A percentile compares a stretch with the other conserved stretches of the same genome.
These are phyloP conservation scores for Pestalotiopsis sp. DNA, from an alignment of 2,329 filamentous ascomycete genomes.

Conservation along the genomic window DNA sequence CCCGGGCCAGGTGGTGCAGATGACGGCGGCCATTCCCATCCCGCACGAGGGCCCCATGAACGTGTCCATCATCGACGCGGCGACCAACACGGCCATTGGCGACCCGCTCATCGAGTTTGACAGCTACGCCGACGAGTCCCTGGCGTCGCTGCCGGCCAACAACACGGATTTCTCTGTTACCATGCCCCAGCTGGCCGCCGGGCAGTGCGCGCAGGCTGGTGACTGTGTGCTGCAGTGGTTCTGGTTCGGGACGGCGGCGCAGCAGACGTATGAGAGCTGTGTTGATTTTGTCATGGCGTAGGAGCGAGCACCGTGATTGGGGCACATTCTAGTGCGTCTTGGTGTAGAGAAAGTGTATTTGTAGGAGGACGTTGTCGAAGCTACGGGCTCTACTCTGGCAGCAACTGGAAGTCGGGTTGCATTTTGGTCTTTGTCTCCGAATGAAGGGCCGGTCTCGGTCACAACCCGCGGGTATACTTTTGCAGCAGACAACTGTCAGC, in stretches of 20 bases:
- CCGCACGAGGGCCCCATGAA: constrained; percentile 52
- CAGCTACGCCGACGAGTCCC: constrained; percentile 52
- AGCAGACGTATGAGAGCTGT: constrained; percentile 43
- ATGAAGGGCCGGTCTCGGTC: no score
- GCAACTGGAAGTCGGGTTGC: no score
- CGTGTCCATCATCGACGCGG: constrained; percentile 59
- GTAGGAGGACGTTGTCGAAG: no score
- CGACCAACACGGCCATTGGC: constrained; percentile 54
- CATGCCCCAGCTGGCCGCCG: constrained; percentile 32
- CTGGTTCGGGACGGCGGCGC: constrained; percentile 38
- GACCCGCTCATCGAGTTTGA: constrained; percentile 55
- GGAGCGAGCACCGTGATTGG: not conserved
- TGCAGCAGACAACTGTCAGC: no score
- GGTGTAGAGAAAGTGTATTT: no score
- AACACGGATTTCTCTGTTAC: constrained; percentile 48
- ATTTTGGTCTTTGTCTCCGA: no score
- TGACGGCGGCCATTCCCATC: constrained; percentile 43
- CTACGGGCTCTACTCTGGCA: no score
- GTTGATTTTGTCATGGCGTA: constrained; percentile 35
- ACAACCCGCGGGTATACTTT: no score
- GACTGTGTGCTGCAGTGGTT: constrained; percentile 49
- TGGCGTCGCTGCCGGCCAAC: constrained; percentile 38
- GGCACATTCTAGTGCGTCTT: no score
- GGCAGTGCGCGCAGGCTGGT: constrained; percentile 30
- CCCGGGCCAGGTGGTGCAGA: constrained; percentile 44